A percentile compares a stretch with the other conserved stretches of the same genome.
These are phyloP conservation scores for Gaertneriomyces sp. DNA, from an alignment of 192 early-diverging fungal genomes.

Conservation along the genomic window DNA sequence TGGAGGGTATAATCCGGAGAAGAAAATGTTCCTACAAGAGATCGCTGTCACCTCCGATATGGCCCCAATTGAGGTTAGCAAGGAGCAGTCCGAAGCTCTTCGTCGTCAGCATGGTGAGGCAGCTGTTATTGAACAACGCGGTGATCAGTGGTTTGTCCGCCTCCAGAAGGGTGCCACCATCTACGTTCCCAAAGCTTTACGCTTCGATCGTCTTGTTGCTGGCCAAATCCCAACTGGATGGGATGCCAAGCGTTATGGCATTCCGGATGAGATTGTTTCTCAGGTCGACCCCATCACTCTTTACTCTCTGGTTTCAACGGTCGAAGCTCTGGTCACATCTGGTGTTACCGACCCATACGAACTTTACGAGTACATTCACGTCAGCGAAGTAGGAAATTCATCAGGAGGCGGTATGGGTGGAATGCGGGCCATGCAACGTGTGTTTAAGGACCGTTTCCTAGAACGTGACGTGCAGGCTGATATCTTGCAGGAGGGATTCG, in stretches of 20 bases:
- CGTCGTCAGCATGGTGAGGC: conserved; percentile 76
- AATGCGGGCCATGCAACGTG: conserved; percentile 67
- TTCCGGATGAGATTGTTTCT: conserved; percentile 81
- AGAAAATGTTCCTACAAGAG: conserved; percentile 85
- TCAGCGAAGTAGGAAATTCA: conserved; percentile 89
- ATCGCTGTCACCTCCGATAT: conserved; percentile 83
- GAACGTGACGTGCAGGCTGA: conserved; percentile 87
- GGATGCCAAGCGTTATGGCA: conserved; percentile 86
- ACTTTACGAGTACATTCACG: conserved; percentile 94
- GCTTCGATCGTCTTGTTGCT: conserved; percentile 83
- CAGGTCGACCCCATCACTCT: conserved; percentile 92
- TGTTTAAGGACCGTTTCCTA: conserved; percentile 72
- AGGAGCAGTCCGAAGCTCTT: conserved; percentile 83
- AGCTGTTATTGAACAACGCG: conserved; percentile 66
- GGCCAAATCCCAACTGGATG: conserved; percentile 95
- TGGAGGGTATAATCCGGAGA: conserved; percentile 78
- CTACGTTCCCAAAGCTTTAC: conserved; percentile 89
- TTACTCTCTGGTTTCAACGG: conserved; percentile 84
- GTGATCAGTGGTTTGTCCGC: conserved; percentile 72
- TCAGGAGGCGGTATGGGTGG: conserved; percentile 90
- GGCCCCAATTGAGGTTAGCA: conserved; percentile 78
- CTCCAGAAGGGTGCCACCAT: conserved; percentile 85
- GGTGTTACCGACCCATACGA: conserved; percentile 97
- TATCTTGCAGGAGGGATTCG: conserved; percentile 92
- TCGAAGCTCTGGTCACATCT: conserved; percentile 83